Evolutionary conservation across 2,329 filamentous ascomycete species (phyloP).

Genomic region (Diaporthe vexans): DNA sequence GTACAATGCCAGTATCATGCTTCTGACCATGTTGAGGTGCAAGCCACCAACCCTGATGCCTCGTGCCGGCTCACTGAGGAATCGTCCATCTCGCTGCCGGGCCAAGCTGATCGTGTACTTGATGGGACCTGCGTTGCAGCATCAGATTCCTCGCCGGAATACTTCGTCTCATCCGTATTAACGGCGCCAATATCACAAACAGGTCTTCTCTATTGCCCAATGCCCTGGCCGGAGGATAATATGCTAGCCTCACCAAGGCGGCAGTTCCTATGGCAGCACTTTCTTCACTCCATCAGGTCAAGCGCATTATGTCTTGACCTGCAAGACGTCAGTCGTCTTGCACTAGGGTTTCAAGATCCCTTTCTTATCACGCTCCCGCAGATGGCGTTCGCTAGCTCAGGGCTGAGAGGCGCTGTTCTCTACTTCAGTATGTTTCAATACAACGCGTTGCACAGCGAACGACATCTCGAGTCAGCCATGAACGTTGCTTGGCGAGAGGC

Average conservation of each 20-base stretch:
- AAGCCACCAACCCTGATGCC: not conserved
- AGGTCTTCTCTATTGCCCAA: not conserved
- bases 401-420: not conserved
- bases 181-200: not conserved
- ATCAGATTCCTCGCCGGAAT: not conserved
- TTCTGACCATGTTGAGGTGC: not conserved
- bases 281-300: not conserved
- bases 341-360: not conserved
- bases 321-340: not conserved
- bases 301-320: not conserved
- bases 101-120: not conserved
- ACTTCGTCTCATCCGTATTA: not conserved
- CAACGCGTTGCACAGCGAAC: not conserved
- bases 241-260: not conserved
- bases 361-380: not conserved
- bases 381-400: not conserved
- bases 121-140: not conserved
- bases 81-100: not conserved
- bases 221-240: not conserved
- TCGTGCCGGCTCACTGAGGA: not conserved
- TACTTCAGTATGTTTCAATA: not conserved
- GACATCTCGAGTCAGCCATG: not conserved
- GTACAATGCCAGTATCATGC: not conserved
- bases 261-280: not conserved
- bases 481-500: not conserved